Evolutionary conservation across 23 red algal genomes (phyloP).

Genomic region (Gracilaria vermiculophylla): DNA sequence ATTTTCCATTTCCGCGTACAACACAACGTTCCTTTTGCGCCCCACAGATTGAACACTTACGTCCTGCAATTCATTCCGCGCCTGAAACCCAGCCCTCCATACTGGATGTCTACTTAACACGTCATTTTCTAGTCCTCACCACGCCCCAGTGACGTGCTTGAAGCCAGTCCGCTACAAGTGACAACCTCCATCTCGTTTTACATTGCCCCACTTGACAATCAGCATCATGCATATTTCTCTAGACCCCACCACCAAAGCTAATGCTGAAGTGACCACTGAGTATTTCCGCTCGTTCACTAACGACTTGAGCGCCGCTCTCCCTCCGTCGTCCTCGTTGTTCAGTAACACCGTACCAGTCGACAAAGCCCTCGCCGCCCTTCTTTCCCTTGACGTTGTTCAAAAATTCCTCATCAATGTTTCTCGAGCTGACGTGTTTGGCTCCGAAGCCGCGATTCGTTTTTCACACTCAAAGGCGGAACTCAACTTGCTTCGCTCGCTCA

Average conservation of each 20-base stretch:
- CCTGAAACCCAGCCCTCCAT: background rate
- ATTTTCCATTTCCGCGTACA: background rate
- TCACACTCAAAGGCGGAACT: conserved; percentile 50
- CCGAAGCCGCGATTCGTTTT: conserved; percentile 21
- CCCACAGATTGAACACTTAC: background rate
- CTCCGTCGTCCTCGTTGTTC: background rate
- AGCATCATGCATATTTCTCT: conserved; percentile 20
- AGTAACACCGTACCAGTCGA: background rate
- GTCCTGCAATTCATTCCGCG: background rate
- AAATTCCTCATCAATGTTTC: conserved; percentile 57
- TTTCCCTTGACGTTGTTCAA: conserved; percentile 14
- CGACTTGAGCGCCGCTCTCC: conserved; percentile 19
- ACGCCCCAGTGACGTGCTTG: too few species aligned
- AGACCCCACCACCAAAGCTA: background rate
- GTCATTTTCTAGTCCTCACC: too few species aligned
- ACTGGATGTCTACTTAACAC: too few species aligned
- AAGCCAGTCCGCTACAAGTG: too few species aligned
- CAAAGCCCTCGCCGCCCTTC: conserved; percentile 24
- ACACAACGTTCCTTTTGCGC: background rate
- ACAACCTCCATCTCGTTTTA: background rate
- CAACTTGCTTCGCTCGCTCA: conserved; percentile 50
- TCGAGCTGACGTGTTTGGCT: conserved; percentile 57
- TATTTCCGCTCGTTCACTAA: conserved; percentile 12
- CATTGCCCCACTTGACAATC: background rate
- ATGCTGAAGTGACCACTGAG: conserved; percentile 1